phyloP scores from a whole-genome alignment of 2,329 filamentous ascomycete genomes.

The Clonostachys solani region DNA sequence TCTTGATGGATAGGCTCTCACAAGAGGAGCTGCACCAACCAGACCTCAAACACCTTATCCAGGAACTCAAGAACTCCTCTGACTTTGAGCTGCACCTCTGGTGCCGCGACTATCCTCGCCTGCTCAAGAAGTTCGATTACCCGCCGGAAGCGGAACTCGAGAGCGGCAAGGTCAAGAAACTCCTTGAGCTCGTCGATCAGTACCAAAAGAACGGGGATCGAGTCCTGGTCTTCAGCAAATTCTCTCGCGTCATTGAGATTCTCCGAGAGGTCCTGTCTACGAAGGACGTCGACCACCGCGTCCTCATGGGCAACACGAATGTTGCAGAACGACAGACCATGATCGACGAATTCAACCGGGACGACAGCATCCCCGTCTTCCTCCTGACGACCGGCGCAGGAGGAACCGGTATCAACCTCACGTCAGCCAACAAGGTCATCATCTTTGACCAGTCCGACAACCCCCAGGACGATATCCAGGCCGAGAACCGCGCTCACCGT shows the following conservation, averaged over 20 bases:
- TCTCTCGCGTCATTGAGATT: constrained; percentile 87
- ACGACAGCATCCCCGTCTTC: constrained; percentile 80
- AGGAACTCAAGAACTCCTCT: constrained; percentile 53
- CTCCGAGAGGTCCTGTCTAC: constrained; percentile 76
- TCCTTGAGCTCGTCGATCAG: constrained; percentile 67
- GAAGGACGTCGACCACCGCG: constrained; percentile 69
- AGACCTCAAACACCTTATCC: constrained; percentile 45
- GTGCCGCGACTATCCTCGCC: constrained; percentile 53
- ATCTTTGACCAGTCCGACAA: constrained; percentile 98
- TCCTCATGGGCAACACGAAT: constrained; percentile 80
- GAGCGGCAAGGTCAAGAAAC: constrained; percentile 79
- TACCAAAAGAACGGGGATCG: constrained; percentile 82
- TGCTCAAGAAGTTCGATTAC: constrained; percentile 50
- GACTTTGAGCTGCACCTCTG: constrained; percentile 64
- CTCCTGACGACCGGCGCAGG: constrained; percentile 90
- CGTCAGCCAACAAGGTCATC: constrained; percentile 93
- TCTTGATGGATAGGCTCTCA: constrained; percentile 66
- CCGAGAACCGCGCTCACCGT: constrained; percentile 92
- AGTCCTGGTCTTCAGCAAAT: constrained; percentile 88
- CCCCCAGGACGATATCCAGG: constrained; percentile 96
- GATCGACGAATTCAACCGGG: constrained; percentile 79
- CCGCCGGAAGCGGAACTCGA: constrained; percentile 49
- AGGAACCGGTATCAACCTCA: constrained; percentile 95
- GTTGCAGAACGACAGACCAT: constrained; percentile 82
- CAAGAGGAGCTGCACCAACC: constrained; percentile 49